Evolutionary conservation across 2,329 filamentous ascomycete genomes (phyloP).

Genomic region (Ceratocystis albifundus): DNA sequence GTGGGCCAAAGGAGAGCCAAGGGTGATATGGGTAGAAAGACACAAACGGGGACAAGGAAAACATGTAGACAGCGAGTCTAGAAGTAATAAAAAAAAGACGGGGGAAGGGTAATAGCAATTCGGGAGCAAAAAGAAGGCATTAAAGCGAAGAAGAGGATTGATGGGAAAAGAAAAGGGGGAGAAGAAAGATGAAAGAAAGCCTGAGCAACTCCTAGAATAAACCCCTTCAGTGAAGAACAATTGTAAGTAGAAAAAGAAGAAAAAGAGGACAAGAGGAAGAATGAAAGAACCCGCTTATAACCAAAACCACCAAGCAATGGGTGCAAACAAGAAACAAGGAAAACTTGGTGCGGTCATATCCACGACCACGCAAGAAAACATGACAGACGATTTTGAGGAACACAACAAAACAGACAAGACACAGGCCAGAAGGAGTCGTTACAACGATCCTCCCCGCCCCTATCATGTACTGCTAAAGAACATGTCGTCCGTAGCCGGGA

Average conservation of each 20-base stretch:
- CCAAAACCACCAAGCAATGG: constrained; percentile 5
- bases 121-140: background rate
- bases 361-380: background rate
- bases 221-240: background rate
- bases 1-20: background rate
- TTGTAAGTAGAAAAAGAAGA: background rate
- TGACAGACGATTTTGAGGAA: constrained; percentile 7
- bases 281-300: constrained; percentile 9
- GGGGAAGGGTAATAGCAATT: background rate
- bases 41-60: background rate
- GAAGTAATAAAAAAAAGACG: constrained; percentile 1
- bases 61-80: constrained; percentile 6
- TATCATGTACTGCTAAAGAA: constrained; percentile 37
- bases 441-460: background rate
- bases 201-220: constrained; percentile 5
- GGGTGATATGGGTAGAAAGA: background rate
- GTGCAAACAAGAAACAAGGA: background rate
- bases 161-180: background rate
- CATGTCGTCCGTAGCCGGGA: constrained; percentile 40
- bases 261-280: background rate
- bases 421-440: background rate
- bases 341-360: background rate
- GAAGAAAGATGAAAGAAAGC: constrained; percentile 4
- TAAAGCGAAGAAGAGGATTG: background rate
- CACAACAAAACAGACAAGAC: background rate